phyloP scores from a whole-genome alignment of 129 eudicot species.

The Centella asiatica region DNA sequence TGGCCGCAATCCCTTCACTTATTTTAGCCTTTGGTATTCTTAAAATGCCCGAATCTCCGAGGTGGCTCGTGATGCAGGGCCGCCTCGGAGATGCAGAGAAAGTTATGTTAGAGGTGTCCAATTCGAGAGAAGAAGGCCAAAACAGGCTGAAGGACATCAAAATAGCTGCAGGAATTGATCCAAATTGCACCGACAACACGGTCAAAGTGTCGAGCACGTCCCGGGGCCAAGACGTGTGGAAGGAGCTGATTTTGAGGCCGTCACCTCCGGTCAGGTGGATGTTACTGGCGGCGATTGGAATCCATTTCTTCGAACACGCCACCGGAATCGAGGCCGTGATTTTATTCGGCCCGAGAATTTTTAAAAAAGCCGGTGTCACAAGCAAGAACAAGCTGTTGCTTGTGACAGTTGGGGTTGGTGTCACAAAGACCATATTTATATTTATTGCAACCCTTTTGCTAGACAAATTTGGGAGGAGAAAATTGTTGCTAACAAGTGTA shows the following conservation, averaged over 20 bases:
- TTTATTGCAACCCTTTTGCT: slow-evolving; percentile 44
- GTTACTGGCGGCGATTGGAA: slow-evolving; percentile 58
- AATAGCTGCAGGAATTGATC: slow-evolving; percentile 41
- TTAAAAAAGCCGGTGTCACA: slow-evolving; percentile 53
- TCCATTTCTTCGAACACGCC: slow-evolving; percentile 85
- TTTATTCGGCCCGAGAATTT: slow-evolving; percentile 58
- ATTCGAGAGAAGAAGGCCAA: slow-evolving; percentile 43
- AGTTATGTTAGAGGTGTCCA: slow-evolving; percentile 34
- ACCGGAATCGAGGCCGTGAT: slow-evolving; percentile 73
- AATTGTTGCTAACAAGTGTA: slow-evolving; percentile 44
- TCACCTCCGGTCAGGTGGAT: slow-evolving; percentile 54
- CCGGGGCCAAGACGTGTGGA: slow-evolving; percentile 50
- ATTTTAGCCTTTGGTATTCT: slow-evolving; percentile 52
- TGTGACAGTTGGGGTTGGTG: slow-evolving; percentile 61
- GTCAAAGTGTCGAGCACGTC: slow-evolving; percentile 24
- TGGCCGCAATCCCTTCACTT: slow-evolving; percentile 58
- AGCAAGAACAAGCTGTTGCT: slow-evolving; percentile 36
- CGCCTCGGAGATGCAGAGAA: slow-evolving; percentile 44
- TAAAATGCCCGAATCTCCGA: slow-evolving; percentile 77
- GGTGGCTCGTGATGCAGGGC: slow-evolving; percentile 80
- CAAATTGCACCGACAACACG: slow-evolving; percentile 33
- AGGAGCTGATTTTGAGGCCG: slow-evolving; percentile 53
- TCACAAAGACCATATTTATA: slow-evolving; percentile 42
- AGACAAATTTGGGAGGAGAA: slow-evolving; percentile 61
- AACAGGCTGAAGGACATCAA: slow-evolving; percentile 46